Evolutionary conservation across 768 basidiomycete genomes (phyloP).

Genomic region (Tylopilus sp.): DNA sequence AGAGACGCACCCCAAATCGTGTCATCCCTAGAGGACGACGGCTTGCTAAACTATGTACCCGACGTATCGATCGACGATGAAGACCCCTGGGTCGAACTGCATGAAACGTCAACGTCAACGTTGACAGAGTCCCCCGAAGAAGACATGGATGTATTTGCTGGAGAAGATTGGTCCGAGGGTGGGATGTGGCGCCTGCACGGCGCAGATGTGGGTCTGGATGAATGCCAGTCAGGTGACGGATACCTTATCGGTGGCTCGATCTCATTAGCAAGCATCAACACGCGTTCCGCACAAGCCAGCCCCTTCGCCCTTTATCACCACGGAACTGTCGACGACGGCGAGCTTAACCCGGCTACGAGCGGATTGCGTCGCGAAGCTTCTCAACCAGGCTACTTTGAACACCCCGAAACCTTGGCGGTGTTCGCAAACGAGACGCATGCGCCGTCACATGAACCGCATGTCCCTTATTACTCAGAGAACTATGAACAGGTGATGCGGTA

Average conservation of each 20-base stretch:
- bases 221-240: slow-evolving; percentile 8
- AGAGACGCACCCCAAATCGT: background rate
- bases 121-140: slow-evolving; percentile 5
- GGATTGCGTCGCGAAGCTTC: slow-evolving; percentile 11
- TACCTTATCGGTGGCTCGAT: slow-evolving; percentile 25
- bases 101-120: slow-evolving; percentile 8
- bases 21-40: slow-evolving; percentile 18
- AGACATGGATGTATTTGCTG: slow-evolving; percentile 15
- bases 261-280: slow-evolving; percentile 18
- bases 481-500: slow-evolving; percentile 16
- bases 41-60: slow-evolving; percentile 15
- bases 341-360: slow-evolving; percentile 9
- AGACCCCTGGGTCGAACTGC: slow-evolving; percentile 15
- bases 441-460: slow-evolving; percentile 14
- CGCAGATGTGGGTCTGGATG: background rate
- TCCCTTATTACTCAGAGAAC: slow-evolving; percentile 4
- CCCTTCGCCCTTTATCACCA: slow-evolving; percentile 19
- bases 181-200: slow-evolving; percentile 13
- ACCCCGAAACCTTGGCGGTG: slow-evolving; percentile 10
- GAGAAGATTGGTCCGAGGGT: slow-evolving; percentile 15
- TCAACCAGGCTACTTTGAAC: slow-evolving; percentile 17
- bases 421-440: slow-evolving; percentile 1
- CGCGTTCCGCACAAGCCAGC: slow-evolving; percentile 9
- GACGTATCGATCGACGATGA: slow-evolving; percentile 3
- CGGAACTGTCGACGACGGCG: slow-evolving; percentile 3